Evolutionary conservation across 2,329 filamentous ascomycete genomes (phyloP).

Genomic region (Didymella segeticola): DNA sequence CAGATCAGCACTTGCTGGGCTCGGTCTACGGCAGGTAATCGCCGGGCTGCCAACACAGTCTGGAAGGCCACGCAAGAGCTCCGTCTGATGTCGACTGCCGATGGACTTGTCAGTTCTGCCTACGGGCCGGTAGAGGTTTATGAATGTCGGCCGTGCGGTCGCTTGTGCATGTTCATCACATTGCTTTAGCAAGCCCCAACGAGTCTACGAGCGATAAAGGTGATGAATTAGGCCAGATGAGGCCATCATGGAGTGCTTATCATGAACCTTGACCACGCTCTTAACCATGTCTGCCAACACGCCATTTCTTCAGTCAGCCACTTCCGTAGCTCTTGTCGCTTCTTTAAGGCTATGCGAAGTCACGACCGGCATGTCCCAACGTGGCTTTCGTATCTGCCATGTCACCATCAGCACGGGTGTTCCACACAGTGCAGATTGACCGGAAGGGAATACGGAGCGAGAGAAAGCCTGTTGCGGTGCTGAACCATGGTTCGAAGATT

Average conservation of each 20-base stretch:
- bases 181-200: neutral
- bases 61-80: neutral
- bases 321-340: conserved; percentile 3
- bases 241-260: neutral
- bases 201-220: neutral
- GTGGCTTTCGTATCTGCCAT: conserved; percentile 9
- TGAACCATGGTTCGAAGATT: neutral
- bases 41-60: neutral
- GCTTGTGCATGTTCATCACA: conserved; percentile 10
- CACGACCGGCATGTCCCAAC: neutral
- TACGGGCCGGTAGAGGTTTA: neutral
- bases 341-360: neutral
- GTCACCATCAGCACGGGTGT: conserved; percentile 6
- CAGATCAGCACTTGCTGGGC: conserved; percentile 6
- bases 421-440: conserved; percentile 1
- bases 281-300: neutral
- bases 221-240: neutral
- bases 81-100: neutral
- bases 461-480: conserved; percentile 2
- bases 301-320: conserved; percentile 9
- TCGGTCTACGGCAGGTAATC: neutral
- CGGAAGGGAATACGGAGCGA: conserved; percentile 4
- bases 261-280: neutral
- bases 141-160: conserved; percentile 1
- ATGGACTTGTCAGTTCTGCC: neutral